Evolutionary conservation across 176 grass and related monocot genomes (phyloP), one percentile per base, ranked within the genome.

Genomic region (Dactylis glomerata): DNA sequence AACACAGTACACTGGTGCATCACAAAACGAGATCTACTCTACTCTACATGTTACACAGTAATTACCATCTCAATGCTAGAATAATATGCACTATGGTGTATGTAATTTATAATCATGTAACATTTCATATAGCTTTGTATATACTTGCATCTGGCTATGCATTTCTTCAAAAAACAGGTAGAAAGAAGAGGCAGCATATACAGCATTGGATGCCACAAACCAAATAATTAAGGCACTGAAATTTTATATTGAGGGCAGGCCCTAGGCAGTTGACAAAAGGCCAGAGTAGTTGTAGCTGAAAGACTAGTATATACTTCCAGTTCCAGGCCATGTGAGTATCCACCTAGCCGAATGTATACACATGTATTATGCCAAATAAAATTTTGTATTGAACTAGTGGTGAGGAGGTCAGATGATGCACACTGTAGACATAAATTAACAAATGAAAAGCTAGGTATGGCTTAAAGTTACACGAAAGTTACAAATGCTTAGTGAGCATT

Each of bases 171-270:
- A 36, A 45, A 77, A 77, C 6, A 77, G 22, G 51, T 56, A 57
- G 75, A 44, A 76, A 55, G 17, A 33, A 2, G 27, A 47, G 28
- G 15, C 40, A 81, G 1, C 61, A 31, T 32, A 66, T 28, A 46
- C 46, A 80, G 42, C 78, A 81, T 68, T 68, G 78, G 61, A 68
- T 81, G 42, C 78, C 46, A 49, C 19, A 66, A 8, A 65, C 78
- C 77, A 79, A 81, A 54, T 81, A 26, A 52, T 36, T 51, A 69
- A 55, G 47, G 22, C 31, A 70, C 36, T 57, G n/a, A 13, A 10
- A 82, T 82, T 57, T 80, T 32, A 55, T 76, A 56, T 45, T n/a
- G 52, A 56, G 66, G 63, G 31, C 47, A 71, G 47, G 49, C 46
- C 52, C 65, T 71, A 57, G 15, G 49, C 32, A 20, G 80, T 71